Evolutionary conservation across 108 stramenopile species (phyloP), one percentile per base, ranked within the genome.

Genomic region (Poteriospumella lacustris): DNA sequence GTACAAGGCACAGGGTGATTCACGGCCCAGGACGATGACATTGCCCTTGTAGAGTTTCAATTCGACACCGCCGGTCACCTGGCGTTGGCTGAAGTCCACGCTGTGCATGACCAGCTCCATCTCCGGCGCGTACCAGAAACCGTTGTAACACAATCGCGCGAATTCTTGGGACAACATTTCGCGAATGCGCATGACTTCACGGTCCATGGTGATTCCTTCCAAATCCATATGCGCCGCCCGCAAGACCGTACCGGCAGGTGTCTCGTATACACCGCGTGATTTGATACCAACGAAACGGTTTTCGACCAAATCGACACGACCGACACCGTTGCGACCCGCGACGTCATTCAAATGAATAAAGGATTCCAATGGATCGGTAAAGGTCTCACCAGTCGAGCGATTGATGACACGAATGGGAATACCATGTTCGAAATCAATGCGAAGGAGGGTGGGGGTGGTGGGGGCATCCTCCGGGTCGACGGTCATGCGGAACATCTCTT

Each of bases 271-370:
- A 52, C 97, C 96, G 43, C 97, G 94, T 68, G 92, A 93, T 91
- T 99, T 99, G 89, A 99, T 97, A 39, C 97, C 97, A 68, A 99
- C 97, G 85, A 96, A 99, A 56, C 97, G 92, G 84, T 98, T 98
- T 87, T 98, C 97, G 67, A 98, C 96, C 80, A 98, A 95, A 80
- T 98, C 97, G 67, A 98, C 94, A 60, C 97, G 92, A 58, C 97
- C 97, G 44, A 96, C 86, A 41, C 92, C 97, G 88, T 98, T 92
- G 85, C 89, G 89, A 60, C 97, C 97, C 26, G 94, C 96, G 59
- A 98, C 88, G 82, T 93, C 89, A 85, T 98, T 98, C 80, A 95
- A 91, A 89, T 94, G 93, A 77, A 92, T 83, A 88, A 98, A 98
- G 43, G 96, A 82, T 77, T 96, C 94, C 42, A 98, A 85, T 9